Evolutionary conservation across 1,139 yeast species (phyloP).

Genomic region (Pichia sp.): DNA sequence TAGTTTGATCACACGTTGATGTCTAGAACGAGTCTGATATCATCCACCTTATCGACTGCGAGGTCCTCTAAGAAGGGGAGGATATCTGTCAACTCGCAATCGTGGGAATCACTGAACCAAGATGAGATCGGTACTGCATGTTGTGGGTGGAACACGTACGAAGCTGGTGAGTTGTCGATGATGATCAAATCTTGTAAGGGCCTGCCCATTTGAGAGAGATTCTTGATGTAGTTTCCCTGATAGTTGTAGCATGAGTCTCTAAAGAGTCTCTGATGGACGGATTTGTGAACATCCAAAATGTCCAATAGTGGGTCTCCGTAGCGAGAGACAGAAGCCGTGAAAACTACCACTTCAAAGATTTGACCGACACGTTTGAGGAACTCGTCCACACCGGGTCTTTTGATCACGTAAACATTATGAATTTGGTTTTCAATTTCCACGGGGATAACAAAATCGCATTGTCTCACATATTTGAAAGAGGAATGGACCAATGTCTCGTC

Average conservation of each 20-base stretch:
- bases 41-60: slow-evolving; percentile 61
- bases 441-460: slow-evolving; percentile 94
- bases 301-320: slow-evolving; percentile 95
- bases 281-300: slow-evolving; percentile 64
- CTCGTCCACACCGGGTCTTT: slow-evolving; percentile 97
- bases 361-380: slow-evolving; percentile 79
- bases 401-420: slow-evolving; percentile 92
- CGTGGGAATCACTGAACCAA: slow-evolving; percentile 98
- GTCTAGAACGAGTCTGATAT: slow-evolving; percentile 79
- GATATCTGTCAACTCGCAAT: slow-evolving; percentile 86
- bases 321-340: slow-evolving; percentile 91
- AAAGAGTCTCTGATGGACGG: slow-evolving; percentile 86
- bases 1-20: slow-evolving; percentile 40
- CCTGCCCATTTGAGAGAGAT: slow-evolving; percentile 88
- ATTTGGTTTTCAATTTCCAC: slow-evolving; percentile 77
- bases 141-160: slow-evolving; percentile 94
- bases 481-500: slow-evolving; percentile 98
- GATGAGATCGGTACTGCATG: slow-evolving; percentile 97
- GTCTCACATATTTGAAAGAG: slow-evolving; percentile 82
- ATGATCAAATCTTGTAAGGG: slow-evolving; percentile 82
- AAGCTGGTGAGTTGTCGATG: slow-evolving; percentile 95
- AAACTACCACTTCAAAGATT: slow-evolving; percentile 88
- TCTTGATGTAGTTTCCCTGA: slow-evolving; percentile 93
- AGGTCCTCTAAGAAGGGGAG: slow-evolving; percentile 87
- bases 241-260: slow-evolving; percentile 76